Base-by-base conservation (phyloP, 805 yeast genomes). In the Saturnispora sanitii region DNA sequence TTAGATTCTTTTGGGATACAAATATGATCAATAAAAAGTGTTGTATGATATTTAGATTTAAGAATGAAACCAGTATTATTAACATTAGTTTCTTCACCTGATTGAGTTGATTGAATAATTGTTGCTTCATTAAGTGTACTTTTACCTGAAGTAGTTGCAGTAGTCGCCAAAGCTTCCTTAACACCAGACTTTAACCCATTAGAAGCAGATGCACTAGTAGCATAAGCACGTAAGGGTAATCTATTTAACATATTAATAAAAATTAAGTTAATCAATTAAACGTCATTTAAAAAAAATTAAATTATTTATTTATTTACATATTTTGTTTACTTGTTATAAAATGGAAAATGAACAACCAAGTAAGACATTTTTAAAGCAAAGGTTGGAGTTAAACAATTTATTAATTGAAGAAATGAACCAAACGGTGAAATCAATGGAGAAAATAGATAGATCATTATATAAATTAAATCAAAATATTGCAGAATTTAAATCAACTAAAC, bases 31-130 rank as follows among this genome's bases (percentile, higher is more conserved):
- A 74, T 77, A 50, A 73, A 79, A 9, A 79, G 45, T 43, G 79
- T 52, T 0, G 79, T 64, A 52, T 73, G 76, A 47, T 67, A 56
- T 30, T 63, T 65, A 5, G 67, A 61, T 47, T 71, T 72, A 33
- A 66, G 65, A 38, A 75, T 73, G 31, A 75, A 72, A 54, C 81
- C 82, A 0, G 81, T 75, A 29, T 65, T 73, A 12, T 66, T 70
- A 2, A 75, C 77, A 33, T 67, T 70, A 5, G 64, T 71, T 3
- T 67, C 68, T 41, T 76, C 83, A 39, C 79, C 82, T 6, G 69
- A 64, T 44, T 70, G 71, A 40, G 67, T 64, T 44, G 70, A 52
- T 34, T 52, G 50, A 33, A 51, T 39, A n/a, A 58, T 49, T 0
- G 59, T 50, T 16, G 60, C 56, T 38, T 56, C 60, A 6, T 61